Evolutionary conservation across 2,329 filamentous ascomycete genomes (phyloP).

Genomic region (Penicillium vulpinum): DNA sequence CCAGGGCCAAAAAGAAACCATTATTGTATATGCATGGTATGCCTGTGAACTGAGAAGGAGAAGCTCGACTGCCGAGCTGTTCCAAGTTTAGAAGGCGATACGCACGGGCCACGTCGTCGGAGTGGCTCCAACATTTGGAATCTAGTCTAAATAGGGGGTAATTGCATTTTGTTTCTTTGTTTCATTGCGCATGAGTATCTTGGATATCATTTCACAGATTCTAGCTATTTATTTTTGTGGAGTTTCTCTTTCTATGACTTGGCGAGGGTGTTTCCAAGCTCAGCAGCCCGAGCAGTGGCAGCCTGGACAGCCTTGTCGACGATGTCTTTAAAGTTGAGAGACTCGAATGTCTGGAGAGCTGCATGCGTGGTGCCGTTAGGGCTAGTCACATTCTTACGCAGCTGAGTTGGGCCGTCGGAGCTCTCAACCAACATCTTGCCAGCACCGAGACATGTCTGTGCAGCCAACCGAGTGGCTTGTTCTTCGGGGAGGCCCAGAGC

Average conservation of each 20-base stretch:
- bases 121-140: neutral
- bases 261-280: slow-evolving; percentile 28
- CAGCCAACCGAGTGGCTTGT: slow-evolving; percentile 36
- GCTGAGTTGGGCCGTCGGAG: slow-evolving; percentile 30
- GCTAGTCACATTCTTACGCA: slow-evolving; percentile 40
- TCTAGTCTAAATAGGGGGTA: neutral
- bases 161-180: neutral
- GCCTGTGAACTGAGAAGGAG: neutral
- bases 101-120: slow-evolving; percentile 5
- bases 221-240: neutral
- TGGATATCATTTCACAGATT: neutral
- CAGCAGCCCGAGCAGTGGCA: slow-evolving; percentile 33
- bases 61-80: neutral
- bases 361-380: slow-evolving; percentile 39
- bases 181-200: neutral
- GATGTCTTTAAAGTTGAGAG: slow-evolving; percentile 29
- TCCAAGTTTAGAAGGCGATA: neutral
- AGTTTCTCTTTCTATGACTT: neutral
- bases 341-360: slow-evolving; percentile 34
- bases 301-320: slow-evolving; percentile 37
- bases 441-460: slow-evolving; percentile 38
- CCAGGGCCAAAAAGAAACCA: slow-evolving; percentile 88
- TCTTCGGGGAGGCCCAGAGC: slow-evolving; percentile 33
- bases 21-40: slow-evolving; percentile 36
- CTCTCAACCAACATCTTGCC: slow-evolving; percentile 38